These are phyloP conservation scores for Fraxinus baroniana DNA, from an alignment of 305 asterid species.

Conservation along the genomic window DNA sequence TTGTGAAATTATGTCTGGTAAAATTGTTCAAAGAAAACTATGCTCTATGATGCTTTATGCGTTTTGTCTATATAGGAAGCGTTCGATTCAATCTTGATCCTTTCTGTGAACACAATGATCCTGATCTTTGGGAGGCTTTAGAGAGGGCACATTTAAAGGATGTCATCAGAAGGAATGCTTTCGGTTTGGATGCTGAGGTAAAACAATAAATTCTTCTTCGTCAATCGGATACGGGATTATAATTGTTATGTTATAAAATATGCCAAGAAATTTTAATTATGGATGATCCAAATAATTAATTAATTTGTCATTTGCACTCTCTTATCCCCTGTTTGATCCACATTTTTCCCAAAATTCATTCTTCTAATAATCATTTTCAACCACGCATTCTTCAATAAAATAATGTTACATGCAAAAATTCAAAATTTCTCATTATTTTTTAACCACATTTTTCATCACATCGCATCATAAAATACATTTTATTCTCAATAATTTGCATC, in stretches of 20 bases:
- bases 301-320: background rate
- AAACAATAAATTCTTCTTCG: background rate
- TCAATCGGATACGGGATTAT: background rate
- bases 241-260: background rate
- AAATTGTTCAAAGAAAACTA: background rate
- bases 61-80: constrained; percentile 42
- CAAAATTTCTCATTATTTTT: too few species aligned
- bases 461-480: too few species aligned
- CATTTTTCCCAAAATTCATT: background rate
- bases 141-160: constrained; percentile 81
- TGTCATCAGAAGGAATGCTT: constrained; percentile 55
- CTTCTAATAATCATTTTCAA: too few species aligned
- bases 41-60: background rate
- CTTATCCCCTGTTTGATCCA: background rate
- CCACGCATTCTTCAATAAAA: too few species aligned
- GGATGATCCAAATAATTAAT: background rate
- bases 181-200: constrained; percentile 87
- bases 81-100: constrained; percentile 89
- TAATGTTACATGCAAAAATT: too few species aligned
- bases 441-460: too few species aligned
- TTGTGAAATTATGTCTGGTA: background rate
- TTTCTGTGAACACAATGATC: constrained; percentile 71
- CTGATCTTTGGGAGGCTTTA: constrained; percentile 83
- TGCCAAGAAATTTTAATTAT: background rate
- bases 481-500: too few species aligned